Evolutionary conservation across 768 basidiomycete genomes (phyloP), one percentile per base, ranked within the genome.

Genomic region (Calocybe cyanea): DNA sequence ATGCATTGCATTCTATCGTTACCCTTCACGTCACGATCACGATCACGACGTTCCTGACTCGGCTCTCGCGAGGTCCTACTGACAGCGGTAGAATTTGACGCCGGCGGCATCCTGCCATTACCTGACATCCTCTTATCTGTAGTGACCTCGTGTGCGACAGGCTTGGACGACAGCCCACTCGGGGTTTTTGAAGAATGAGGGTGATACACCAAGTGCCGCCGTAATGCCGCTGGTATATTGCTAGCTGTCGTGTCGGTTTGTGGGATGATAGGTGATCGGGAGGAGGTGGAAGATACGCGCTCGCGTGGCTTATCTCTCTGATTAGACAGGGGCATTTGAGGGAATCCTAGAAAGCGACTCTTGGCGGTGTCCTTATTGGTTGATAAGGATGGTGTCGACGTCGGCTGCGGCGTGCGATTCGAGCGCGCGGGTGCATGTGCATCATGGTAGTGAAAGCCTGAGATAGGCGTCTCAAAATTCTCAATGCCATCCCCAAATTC

Each of bases 191-290:
- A 23, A 23, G 50, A 51, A 35, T n/a, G n/a, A n/a, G n/a, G n/a
- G n/a, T 54, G 53, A 31, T 66, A 65, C 14, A 62, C 60, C 4
- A 64, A 66, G 39, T 63, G 62, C 17, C 61, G 58, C 23, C 53
- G 57, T 25, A 61, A 41, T 2, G 59, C 58, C 7, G 51, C 47
- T 18, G 66, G 63, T 14, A 61, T 46, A n/a, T n/a, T n/a, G n/a
- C n/a, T n/a, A n/a, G 54, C 31, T 17, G 49, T 31, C 14, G 45
- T 20, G 17, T 54, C 44, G 21, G 50, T 43, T 33, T 55, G 56
- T 13, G 58, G 55, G 20, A 65, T 53, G n/a, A 68, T 54, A 11
- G 66, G 66, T 11, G 65, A 62, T 21, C 62, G 60, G 8, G 63
- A 64, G n/a, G n/a, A 4, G 56, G 34, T 35, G 7, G 34, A n/a